Evolutionary conservation across 768 basidiomycete genomes (phyloP), one percentile per base, ranked within the genome.

Genomic region (Auriscalpium microsporum): DNA sequence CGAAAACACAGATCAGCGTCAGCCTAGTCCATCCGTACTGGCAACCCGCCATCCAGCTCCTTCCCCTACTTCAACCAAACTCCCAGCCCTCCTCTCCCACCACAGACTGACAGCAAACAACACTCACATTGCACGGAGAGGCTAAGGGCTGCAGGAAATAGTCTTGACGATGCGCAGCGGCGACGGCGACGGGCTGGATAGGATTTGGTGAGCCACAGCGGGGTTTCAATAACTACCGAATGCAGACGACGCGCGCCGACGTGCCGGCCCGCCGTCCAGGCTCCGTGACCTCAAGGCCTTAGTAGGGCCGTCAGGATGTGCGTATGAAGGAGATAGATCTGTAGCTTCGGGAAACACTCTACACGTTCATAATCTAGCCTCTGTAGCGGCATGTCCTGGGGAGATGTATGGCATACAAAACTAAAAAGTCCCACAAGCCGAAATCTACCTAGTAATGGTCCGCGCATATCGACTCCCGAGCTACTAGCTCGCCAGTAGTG

Each of bases 1-100:
- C 11, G 54, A 63, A 51, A 51, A 46, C 21, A 47, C 48, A 19
- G 48, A 51, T 69, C 57, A 68, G 64, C 19, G 47, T 54, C 35
- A 19, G 28, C 28, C 28, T 28, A 28, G 28, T 28, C 28, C 45
- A 54, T 47, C 53, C 53, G 36, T 13, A 10, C 14, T 19, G 17
- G 33, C 28, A 16, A 14, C 44, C 28, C 13, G 4, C 28, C 53
- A 54, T 54, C 53, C 52, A 52, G 17, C 46, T 6, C 46, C 13
- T 11, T 33, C 21, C 46, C n/a, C 3, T 6, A 11, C 13, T 21
- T 33, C n/a, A 33, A 48, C 14, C 46, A 10, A 48, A 6, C 46
- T 16, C 46, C 28, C 21, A 21, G 33, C 16, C 14, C n/a, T 10
- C 14, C 46, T 11, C 19, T 13, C 21, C 11, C 11, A 21, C 11